Percentiles rank a stretch among this genome's conserved stretches.
Evolutionary conservation across 352 stramenopile species (phyloP).

Genomic region (Plasmopara halstedii): DNA sequence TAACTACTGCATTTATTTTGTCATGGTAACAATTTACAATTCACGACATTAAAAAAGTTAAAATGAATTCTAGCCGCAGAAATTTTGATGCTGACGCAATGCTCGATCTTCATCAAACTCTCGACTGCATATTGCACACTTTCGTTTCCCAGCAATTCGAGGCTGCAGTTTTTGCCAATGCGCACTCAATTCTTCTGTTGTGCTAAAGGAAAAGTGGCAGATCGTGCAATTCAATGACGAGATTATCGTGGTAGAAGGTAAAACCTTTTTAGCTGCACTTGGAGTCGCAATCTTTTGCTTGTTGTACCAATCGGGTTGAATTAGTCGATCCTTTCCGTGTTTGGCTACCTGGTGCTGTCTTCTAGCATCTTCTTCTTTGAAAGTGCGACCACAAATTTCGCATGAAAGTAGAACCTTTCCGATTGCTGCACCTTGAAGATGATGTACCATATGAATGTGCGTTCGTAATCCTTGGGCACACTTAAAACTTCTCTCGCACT

Average conservation of each 20-base stretch:
- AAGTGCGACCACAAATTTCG: constrained; percentile 45
- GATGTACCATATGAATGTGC: constrained; percentile 81
- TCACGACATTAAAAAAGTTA: too few relatives aligned
- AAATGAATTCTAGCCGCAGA: constrained; percentile 33
- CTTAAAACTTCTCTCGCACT: constrained; percentile 63
- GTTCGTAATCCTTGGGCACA: constrained; percentile 65
- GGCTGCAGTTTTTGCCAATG: constrained; percentile 38
- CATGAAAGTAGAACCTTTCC: constrained; percentile 28
- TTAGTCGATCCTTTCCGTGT: constrained; percentile 67
- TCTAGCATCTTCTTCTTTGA: constrained; percentile 68
- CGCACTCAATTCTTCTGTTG: constrained; percentile 19
- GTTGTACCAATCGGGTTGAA: constrained; percentile 76
- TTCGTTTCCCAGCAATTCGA: constrained; percentile 12
- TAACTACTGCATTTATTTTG: too few relatives aligned
- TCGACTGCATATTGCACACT: constrained; percentile 38
- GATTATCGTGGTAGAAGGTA: neutral
- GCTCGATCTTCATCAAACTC: constrained; percentile 63
- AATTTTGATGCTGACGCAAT: constrained; percentile 72
- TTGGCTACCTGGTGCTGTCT: constrained; percentile 75
- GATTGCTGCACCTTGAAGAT: constrained; percentile 29
- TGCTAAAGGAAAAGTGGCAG: constrained; percentile 26
- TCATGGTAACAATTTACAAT: too few relatives aligned
- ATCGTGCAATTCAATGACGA: constrained; percentile 22
- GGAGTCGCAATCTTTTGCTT: constrained; percentile 13
- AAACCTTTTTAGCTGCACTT: neutral